A percentile compares a stretch with the other conserved stretches of the same genome.
Evolutionary conservation across 345 rosid genomes (phyloP).

Genomic region (Arabis hirsuta): DNA sequence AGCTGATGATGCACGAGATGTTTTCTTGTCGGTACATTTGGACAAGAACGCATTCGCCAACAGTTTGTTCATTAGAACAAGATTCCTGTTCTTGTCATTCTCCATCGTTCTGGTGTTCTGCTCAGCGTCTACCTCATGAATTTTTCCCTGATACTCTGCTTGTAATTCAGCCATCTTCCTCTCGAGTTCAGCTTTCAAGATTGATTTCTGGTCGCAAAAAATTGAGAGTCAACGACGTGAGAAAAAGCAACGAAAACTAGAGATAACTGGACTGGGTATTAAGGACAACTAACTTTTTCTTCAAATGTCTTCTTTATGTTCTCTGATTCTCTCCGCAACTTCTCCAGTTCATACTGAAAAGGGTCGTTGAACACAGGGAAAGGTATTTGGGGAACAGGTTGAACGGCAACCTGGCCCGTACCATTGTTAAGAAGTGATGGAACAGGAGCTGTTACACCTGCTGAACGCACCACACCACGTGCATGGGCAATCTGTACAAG

Average conservation of each 20-base stretch:
- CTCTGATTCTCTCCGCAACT: slow-evolving; percentile 46
- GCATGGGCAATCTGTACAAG: slow-evolving; percentile 16
- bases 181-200: slow-evolving; percentile 41
- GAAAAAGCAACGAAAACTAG: slow-evolving; percentile 17
- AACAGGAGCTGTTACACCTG: slow-evolving; percentile 34
- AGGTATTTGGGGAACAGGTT: slow-evolving; percentile 39
- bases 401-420: slow-evolving; percentile 28
- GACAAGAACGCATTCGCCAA: slow-evolving; percentile 38
- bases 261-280: slow-evolving; percentile 14
- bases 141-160: slow-evolving; percentile 39
- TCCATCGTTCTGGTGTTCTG: slow-evolving; percentile 16
- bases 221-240: slow-evolving; percentile 1
- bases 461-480: slow-evolving; percentile 30
- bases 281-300: slow-evolving; percentile 36
- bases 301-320: slow-evolving; percentile 33
- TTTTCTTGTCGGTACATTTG: slow-evolving; percentile 33
- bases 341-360: slow-evolving; percentile 46
- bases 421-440: slow-evolving; percentile 29
- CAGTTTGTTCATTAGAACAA: slow-evolving; percentile 38
- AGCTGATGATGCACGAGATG: slow-evolving; percentile 29
- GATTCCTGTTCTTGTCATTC: slow-evolving; percentile 23
- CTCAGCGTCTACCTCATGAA: slow-evolving; percentile 30
- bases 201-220: slow-evolving; percentile 36
- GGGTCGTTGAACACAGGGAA: slow-evolving; percentile 42
- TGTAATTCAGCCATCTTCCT: slow-evolving; percentile 42